Base-by-base conservation (phyloP, 1,284 basidiomycete species). In the Lentinus polychrous region DNA sequence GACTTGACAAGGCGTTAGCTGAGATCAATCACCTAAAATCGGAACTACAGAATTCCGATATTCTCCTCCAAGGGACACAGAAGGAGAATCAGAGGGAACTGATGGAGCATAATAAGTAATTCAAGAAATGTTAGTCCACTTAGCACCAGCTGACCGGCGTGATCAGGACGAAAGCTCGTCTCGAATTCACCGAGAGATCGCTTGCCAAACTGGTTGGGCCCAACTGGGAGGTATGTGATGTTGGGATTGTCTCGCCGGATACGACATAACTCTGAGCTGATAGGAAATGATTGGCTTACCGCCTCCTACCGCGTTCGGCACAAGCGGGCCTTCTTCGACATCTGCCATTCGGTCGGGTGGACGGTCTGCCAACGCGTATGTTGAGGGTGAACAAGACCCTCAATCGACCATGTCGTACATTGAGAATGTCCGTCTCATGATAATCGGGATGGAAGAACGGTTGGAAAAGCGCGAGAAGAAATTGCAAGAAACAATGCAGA, bases 381-480 rank as follows among this genome's bases (percentile, higher is more conserved):
- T 4, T 10, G 27, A 27, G 5, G 10, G 5, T 27, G 27, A 27
- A 27, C 27, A 27, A 27, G 27, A 27, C 27, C 46, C 57, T 48
- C 58, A 69, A 34, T 70, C 69, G 53, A 68, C 69, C 1, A 60
- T 77, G 7, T 74, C 80, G 2, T 81, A 84, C 49, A 72, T 88
- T 35, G 85, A 89, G 53, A 80, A 86, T 54, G 72, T 88, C 5
- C 76, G 81, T 31, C 65, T 84, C 53, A 66, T 88, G 31, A 75
- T 89, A 14, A 68, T 88, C 12, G 86, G 86, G 0, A 87, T 89
- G 81, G 84, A 87, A 53, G 79, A 87, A 56, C 74, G 84, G 43
- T 68, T 88, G 53, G 75, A 84, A 52, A 65, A 64, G 22, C 73
- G 84, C 35, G 82, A 88, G 55, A 77, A 79, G 35, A 79, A 78